phyloP scores from a whole-genome alignment of 768 basidiomycete species.

The Antrodiella citrinella region DNA sequence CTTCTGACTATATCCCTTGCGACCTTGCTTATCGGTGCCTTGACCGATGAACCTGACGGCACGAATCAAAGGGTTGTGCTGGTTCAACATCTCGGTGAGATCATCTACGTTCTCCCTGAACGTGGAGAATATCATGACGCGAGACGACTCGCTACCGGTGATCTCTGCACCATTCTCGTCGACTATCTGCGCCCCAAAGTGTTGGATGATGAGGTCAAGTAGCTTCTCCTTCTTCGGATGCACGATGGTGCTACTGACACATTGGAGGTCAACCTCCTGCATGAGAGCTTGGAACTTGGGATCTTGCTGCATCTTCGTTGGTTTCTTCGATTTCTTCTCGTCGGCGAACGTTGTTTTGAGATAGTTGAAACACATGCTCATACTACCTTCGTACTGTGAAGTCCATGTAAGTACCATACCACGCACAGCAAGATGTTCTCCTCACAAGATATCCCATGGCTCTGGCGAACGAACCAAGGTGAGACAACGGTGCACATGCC shows the following conservation, averaged over 20 bases:
- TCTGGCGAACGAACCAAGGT: conserved; percentile 55
- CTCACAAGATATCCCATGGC: conserved; percentile 86
- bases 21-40: conserved; percentile 75
- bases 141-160: conserved; percentile 33
- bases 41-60: conserved; percentile 89
- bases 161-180: conserved; percentile 30
- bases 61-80: conserved; percentile 69
- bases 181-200: conserved; percentile 57
- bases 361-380: conserved; percentile 66
- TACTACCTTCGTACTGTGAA: conserved; percentile 71
- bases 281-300: conserved; percentile 58
- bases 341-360: conserved; percentile 45
- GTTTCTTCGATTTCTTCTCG: conserved; percentile 30
- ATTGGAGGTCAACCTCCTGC: conserved; percentile 56
- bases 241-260: conserved; percentile 42
- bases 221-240: conserved; percentile 95
- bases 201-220: conserved; percentile 62
- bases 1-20: conserved; percentile 83
- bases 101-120: conserved; percentile 88
- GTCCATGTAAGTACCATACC: background rate
- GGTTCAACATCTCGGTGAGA: conserved; percentile 72
- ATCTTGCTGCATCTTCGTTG: conserved; percentile 34
- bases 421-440: background rate
- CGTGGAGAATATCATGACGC: conserved; percentile 93
- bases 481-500: conserved; percentile 43